Evolutionary conservation across 495 filamentous ascomycete species (phyloP), one percentile per base, ranked within the genome.

Genomic region (Xanthoparmelia taractica): DNA sequence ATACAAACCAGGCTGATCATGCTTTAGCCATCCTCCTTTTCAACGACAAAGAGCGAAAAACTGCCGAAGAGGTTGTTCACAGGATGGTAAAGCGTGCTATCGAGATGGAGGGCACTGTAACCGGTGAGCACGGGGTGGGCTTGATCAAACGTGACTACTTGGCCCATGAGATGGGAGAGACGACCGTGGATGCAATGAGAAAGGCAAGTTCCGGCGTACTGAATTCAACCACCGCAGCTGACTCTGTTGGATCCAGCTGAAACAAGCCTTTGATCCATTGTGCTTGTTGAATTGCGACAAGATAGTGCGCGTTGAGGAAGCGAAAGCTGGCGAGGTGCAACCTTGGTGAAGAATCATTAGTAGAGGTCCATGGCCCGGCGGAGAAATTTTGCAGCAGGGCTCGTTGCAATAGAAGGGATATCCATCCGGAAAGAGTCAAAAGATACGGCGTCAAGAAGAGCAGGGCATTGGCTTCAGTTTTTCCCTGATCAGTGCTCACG

Each of bases 41-140:
- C 69, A 88, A 85, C 64, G 81, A 87, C 7, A 74, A 76, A 33
- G 84, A 92, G 72, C 77, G 85, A 57, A 76, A 76, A 64, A 76
- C 79, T 38, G 87, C 85, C 5, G 86, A 90, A 70, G 81, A 78
- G n/a, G 72, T 91, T 11, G 88, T 93, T 27, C 87, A 91, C 67
- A 78, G 87, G 31, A 92, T 93, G 90, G 87, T 92, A 40, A 91
- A 91, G 79, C 77, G 87, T 57, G 89, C 89, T 8, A 82, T 92
- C 27, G 86, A 89, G 75, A 83, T 92, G 77, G 89, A 93, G 69
- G 89, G 89, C 11, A 93, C 89, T 3, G 87, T 90, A 6, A 92
- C 90, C 13, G 89, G 89, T 18, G 89, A 93, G 74, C 89, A 93
- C 69, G 89, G 89, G 52, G 83, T 93, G 37, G 89, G 89, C 17